Evolutionary conservation across 1,139 yeast genomes (phyloP), one percentile per base, ranked within the genome.

Genomic region (Kodamaea anthophila): DNA sequence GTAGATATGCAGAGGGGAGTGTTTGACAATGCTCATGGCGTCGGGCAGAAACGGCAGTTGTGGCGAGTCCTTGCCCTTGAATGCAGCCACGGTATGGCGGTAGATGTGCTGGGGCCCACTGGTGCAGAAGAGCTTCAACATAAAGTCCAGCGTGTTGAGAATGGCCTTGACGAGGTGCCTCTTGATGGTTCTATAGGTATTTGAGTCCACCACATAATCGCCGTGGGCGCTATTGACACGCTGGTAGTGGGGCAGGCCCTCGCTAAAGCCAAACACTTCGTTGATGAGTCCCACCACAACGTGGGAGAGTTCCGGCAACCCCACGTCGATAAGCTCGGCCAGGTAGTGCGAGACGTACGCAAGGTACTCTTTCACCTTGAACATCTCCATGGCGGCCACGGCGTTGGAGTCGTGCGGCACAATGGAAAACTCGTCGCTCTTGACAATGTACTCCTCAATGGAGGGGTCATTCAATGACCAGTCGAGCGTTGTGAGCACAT

Each of bases 401-500:
- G 10, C 18, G 10, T 19, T 12, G n/a, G 24, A 18, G 12, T 18
- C 19, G 14, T 24, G 14, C 7, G 26, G 24, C 10, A 18, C 21
- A 20, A 58, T 46, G 35, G 49, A 50, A 37, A 60, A 58, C 34
- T 65, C 71, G 10, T 47, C 38, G 21, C 60, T 50, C 21, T 46
- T 39, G 9, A 60, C 40, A 26, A 65, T 46, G 39, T 54, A 77
- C 41, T 77, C 81, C 35, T 71, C 75, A 33, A 77, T 58, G 35
- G 67, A 60, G 7, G 82, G 77, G 44, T 74, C 82, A 38, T 62
- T 66, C 33, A 77, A 58, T 22, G 68, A 68, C 85, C 85, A 77
- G 38, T 70, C 71, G 41, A 77, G 60, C 0, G 84, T 76, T 32
- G 65, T 65, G 40, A 77, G 53, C 21, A 77, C 72, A 44, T 77